Evolutionary conservation across 257 asterid species (phyloP).

Genomic region (Scutellaria minor): DNA sequence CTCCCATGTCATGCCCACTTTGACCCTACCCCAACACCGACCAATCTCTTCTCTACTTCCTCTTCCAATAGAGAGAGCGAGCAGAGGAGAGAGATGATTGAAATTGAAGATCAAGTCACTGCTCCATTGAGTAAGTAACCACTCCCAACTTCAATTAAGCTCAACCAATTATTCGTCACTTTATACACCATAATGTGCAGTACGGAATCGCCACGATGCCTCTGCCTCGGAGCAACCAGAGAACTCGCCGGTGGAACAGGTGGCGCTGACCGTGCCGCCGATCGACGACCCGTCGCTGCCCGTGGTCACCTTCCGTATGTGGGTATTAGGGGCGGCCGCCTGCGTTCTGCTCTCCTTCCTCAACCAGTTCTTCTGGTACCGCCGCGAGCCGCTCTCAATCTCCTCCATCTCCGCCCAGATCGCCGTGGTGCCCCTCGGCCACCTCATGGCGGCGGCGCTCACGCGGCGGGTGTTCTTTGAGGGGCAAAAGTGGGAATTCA

Average conservation of each 20-base stretch:
- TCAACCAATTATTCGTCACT: background rate
- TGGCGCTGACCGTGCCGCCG: slow-evolving; percentile 79
- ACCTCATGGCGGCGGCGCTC: slow-evolving; percentile 68
- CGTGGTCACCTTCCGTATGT: slow-evolving; percentile 83
- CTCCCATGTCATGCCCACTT: background rate
- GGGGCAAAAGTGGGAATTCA: slow-evolving; percentile 67
- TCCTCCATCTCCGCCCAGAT: slow-evolving; percentile 85
- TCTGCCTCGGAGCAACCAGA: slow-evolving; percentile 38
- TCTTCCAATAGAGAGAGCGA: background rate
- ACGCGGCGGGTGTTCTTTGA: slow-evolving; percentile 63
- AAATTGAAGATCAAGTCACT: slow-evolving; percentile 39
- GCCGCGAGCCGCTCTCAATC: slow-evolving; percentile 84
- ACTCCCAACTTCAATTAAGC: slow-evolving; percentile 6
- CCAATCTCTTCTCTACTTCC: background rate
- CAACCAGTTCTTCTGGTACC: slow-evolving; percentile 93
- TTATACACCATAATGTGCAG: slow-evolving; percentile 39
- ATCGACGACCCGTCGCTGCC: slow-evolving; percentile 68
- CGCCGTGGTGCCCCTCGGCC: slow-evolving; percentile 89
- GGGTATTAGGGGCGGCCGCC: slow-evolving; percentile 65
- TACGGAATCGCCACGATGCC: slow-evolving; percentile 36
- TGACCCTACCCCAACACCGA: background rate
- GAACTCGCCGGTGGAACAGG: slow-evolving; percentile 76
- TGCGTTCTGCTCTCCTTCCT: slow-evolving; percentile 83
- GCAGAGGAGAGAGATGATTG: slow-evolving; percentile 24
- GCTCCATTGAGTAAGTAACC: slow-evolving; percentile 49